phyloP scores from a whole-genome alignment of 805 yeast species.

The Tetrapisispora taiwanensis region DNA sequence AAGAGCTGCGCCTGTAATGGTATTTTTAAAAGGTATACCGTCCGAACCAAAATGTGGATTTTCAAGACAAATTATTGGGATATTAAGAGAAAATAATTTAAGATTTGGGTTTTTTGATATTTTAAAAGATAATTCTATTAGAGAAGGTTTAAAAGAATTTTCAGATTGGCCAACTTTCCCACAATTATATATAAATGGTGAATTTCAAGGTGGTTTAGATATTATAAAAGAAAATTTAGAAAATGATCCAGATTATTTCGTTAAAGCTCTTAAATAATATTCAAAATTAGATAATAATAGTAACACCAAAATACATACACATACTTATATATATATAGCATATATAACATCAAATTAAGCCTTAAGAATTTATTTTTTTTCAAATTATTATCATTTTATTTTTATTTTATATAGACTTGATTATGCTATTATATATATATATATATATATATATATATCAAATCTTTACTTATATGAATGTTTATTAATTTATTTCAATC shows the following conservation, averaged over 20 bases:
- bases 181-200: slow-evolving; percentile 88
- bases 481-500: too few relatives aligned
- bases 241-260: slow-evolving; percentile 82
- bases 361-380: too few relatives aligned
- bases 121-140: slow-evolving; percentile 84
- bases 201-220: slow-evolving; percentile 96
- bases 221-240: slow-evolving; percentile 86
- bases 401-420: too few relatives aligned
- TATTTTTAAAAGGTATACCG: slow-evolving; percentile 98
- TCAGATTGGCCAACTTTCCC: slow-evolving; percentile 99
- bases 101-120: slow-evolving; percentile 97
- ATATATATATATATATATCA: too few relatives aligned
- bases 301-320: background rate
- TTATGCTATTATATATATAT: too few relatives aligned
- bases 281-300: too few relatives aligned
- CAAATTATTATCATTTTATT: too few relatives aligned
- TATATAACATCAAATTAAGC: too few relatives aligned
- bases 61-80: slow-evolving; percentile 90
- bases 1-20: slow-evolving; percentile 94
- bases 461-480: too few relatives aligned
- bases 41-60: slow-evolving; percentile 97
- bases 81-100: slow-evolving; percentile 88
- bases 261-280: slow-evolving; percentile 40
- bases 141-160: slow-evolving; percentile 84
- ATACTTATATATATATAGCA: too few relatives aligned